Evolutionary conservation across 73 alveolate species (phyloP).

Genomic region (Stentor coeruleus): DNA sequence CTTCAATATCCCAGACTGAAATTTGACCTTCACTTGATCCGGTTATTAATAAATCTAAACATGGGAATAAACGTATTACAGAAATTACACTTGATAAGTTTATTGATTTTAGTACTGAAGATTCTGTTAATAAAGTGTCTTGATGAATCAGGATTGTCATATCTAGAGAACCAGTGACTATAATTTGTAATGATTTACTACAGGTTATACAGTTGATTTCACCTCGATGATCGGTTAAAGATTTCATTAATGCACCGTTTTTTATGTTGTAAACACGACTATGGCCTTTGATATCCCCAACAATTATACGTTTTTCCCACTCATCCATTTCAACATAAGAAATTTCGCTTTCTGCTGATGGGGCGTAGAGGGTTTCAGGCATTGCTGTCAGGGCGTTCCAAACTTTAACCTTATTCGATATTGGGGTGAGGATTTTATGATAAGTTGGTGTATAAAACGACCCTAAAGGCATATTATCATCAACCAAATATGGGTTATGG

Average conservation of each 20-base stretch:
- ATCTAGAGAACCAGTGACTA: conserved; percentile 45
- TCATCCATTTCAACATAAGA: conserved; percentile 66
- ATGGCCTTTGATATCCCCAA: conserved; percentile 69
- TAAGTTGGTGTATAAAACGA: conserved; percentile 48
- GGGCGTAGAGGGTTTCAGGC: conserved; percentile 54
- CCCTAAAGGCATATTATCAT: conserved; percentile 66
- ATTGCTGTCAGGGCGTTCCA: conserved; percentile 81
- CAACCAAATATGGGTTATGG: conserved; percentile 68
- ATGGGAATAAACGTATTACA: not conserved
- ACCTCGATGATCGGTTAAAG: conserved; percentile 38
- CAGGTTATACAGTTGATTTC: conserved; percentile 32
- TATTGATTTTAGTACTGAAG: not conserved
- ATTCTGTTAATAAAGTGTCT: conserved; percentile 33
- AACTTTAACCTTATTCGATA: conserved; percentile 53
- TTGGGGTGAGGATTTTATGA: conserved; percentile 70
- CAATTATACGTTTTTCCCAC: conserved; percentile 55
- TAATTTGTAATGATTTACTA: not conserved
- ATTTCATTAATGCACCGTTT: conserved; percentile 72
- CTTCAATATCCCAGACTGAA: not conserved
- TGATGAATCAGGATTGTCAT: conserved; percentile 40
- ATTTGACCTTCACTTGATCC: conserved; percentile 10
- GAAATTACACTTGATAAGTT: not conserved
- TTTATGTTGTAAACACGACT: conserved; percentile 53
- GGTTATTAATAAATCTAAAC: not conserved
- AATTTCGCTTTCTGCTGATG: conserved; percentile 56